A percentile compares a stretch with the other conserved stretches of the same genome.
Conservation (phyloP, 495 filamentous ascomycete species). For the Penicillium goetzii region DNA sequence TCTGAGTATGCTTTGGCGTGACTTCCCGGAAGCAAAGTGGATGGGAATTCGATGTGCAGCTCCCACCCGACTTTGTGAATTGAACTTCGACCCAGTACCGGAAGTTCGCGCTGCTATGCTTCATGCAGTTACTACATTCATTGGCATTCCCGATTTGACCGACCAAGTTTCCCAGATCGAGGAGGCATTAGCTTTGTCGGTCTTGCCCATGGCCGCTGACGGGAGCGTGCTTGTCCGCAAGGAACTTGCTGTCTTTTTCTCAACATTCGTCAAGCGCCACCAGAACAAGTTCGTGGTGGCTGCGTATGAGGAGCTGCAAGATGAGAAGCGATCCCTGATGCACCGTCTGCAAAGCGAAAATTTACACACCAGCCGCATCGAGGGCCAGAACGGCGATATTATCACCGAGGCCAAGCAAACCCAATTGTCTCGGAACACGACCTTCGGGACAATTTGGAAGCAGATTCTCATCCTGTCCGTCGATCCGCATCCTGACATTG, state of each 20-base stretch:
- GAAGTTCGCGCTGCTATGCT: constrained; percentile 94
- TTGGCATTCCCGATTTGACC: constrained; percentile 91
- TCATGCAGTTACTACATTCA: constrained; percentile 88
- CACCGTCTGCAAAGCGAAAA: constrained; percentile 45
- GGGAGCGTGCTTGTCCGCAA: constrained; percentile 91
- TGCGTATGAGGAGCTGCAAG: constrained; percentile 86
- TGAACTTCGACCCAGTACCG: constrained; percentile 87
- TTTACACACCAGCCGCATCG: constrained; percentile 22
- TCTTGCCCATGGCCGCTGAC: constrained; percentile 86
- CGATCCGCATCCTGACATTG: constrained; percentile 93
- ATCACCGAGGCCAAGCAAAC: constrained; percentile 31
- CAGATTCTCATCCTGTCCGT: constrained; percentile 87
- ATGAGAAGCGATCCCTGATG: constrained; percentile 73
- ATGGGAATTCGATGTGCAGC: constrained; percentile 83
- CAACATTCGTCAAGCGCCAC: constrained; percentile 86
- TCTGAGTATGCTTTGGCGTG: constrained; percentile 92
- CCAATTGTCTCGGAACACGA: constrained; percentile 75
- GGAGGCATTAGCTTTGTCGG: constrained; percentile 79
- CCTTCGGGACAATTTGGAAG: constrained; percentile 92
- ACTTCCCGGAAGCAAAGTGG: constrained; percentile 92
- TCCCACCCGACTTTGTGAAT: constrained; percentile 72
- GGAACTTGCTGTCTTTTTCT: constrained; percentile 91
- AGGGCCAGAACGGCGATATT: constrained; percentile 20
- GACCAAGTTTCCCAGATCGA: constrained; percentile 89
- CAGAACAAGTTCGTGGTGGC: constrained; percentile 90